Conservation (phyloP, 2,329 filamentous ascomycete genomes). For the Aureobasidium subglaciale region DNA sequence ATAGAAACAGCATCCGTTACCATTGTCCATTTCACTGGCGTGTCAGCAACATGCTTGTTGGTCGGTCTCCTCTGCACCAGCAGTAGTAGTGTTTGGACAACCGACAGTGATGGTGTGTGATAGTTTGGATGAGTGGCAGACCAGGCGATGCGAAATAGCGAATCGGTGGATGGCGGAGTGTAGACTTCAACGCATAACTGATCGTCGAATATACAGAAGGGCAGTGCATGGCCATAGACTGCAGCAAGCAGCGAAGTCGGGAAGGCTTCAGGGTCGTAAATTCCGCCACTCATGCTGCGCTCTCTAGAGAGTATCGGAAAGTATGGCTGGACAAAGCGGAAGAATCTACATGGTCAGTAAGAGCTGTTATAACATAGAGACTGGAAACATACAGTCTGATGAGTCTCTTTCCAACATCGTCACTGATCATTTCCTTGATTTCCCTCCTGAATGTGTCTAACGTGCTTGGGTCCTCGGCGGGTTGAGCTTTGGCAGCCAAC, state of each 20-base stretch:
- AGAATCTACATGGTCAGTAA: constrained; percentile 22
- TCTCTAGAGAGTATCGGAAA: constrained; percentile 37
- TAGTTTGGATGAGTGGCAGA: constrained; percentile 24
- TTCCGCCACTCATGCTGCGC: constrained; percentile 26
- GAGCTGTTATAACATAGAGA: not conserved
- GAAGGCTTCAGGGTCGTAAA: constrained; percentile 27
- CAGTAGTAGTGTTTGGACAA: constrained; percentile 27
- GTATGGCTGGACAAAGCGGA: constrained; percentile 39
- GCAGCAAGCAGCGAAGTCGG: constrained; percentile 35
- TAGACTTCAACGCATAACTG: constrained; percentile 30
- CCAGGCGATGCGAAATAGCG: constrained; percentile 28
- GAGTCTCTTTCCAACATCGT: constrained; percentile 31
- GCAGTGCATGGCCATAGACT: constrained; percentile 39
- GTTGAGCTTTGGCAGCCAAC: constrained; percentile 30
- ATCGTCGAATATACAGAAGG: constrained; percentile 40
- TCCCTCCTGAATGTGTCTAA: constrained; percentile 25
- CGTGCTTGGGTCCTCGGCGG: constrained; percentile 22
- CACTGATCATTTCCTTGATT: constrained; percentile 26
- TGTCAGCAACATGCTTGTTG: constrained; percentile 29
- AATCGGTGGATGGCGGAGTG: constrained; percentile 28
- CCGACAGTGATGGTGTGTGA: constrained; percentile 27
- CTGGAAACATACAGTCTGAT: constrained; percentile 27
- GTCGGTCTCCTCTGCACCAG: constrained; percentile 28
- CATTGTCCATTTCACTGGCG: constrained; percentile 29
- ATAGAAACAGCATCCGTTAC: constrained; percentile 41